A percentile compares a stretch with the other conserved stretches of the same genome.
Evolutionary conservation across 805 yeast genomes (phyloP).

Genomic region (Candida dajiaensis): DNA sequence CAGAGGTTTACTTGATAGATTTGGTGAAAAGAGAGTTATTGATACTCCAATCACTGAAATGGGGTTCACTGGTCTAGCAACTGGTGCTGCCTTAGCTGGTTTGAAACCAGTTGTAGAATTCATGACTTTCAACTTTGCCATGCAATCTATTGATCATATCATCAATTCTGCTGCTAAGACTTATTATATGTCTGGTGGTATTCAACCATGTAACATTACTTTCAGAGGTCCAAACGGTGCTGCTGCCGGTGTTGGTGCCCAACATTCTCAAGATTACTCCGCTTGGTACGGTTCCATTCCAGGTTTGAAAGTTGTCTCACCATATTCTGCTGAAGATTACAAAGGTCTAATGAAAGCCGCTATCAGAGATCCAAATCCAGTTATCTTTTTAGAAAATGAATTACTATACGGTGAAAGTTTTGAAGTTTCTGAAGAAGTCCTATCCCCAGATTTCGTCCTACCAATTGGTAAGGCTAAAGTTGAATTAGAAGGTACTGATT

Average conservation of each 20-base stretch:
- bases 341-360: conserved; percentile 96
- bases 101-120: conserved; percentile 97
- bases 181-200: conserved; percentile 99
- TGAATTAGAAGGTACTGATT: conserved; percentile 88
- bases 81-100: conserved; percentile 71
- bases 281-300: conserved; percentile 99
- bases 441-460: conserved; percentile 80
- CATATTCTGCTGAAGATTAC: conserved; percentile 92
- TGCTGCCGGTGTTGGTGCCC: conserved; percentile 99
- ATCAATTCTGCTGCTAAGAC: conserved; percentile 99
- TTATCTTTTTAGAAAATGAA: conserved; percentile 93
- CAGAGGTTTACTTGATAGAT: conserved; percentile 88
- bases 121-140: conserved; percentile 99
- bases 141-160: conserved; percentile 99
- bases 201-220: conserved; percentile 92
- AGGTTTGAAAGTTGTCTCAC: conserved; percentile 94
- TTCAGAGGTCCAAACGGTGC: conserved; percentile 99
- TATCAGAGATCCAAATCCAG: conserved; percentile 98
- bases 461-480: conserved; percentile 96
- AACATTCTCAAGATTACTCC: conserved; percentile 96
- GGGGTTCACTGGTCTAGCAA: conserved; percentile 96
- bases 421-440: conserved; percentile 83
- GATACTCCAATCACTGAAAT: conserved; percentile 98
- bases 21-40: conserved; percentile 61
- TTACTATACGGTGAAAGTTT: conserved; percentile 87